Evolutionary conservation across 805 yeast species (phyloP), one percentile per base, ranked within the genome.

Genomic region (Starmerella geochares): DNA sequence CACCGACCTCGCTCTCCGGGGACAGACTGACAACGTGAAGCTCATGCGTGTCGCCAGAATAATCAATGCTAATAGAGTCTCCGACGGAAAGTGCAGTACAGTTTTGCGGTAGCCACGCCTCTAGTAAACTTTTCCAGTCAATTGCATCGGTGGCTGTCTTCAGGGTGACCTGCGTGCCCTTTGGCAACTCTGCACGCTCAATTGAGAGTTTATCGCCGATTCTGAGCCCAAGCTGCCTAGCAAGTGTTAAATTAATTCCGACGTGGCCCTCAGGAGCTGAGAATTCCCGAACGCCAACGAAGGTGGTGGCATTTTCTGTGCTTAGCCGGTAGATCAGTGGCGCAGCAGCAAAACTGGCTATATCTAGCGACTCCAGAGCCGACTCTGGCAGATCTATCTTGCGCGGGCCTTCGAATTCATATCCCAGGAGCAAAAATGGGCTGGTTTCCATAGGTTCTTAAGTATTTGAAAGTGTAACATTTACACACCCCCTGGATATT

Each of bases 41-140:
- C 6, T 51, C 25, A 7, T 53, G 51, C n/a, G 39, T 44, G n/a
- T 53, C 47, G 3, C 62, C 64, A 4, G 62, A 59, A 32, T 67
- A 60, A 2, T 54, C 31, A 2, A 75, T 63, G 7, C 60, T 52
- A 16, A 78, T 57, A 0, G 54, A 55, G 39, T 72, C 73, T 1
- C 71, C 73, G 29, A 63, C 62, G 2, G 71, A 67, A 29, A 79
- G 63, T 0, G 77, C 71, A 0, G 83, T 77, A 53, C 73, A 77
- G 41, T 66, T 66, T n/a, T 65, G 54, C 44, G 73, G 72, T n/a
- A 78, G 62, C 49, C 71, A 68, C 9, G 73, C 64, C 57, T 78
- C 83, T 29, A 78, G 65, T 52, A 76, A 67, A 55, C 68, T 70
- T 58, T 77, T 76, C 79, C 81, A 78, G 62, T 75, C 77, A 16